Base-by-base conservation (phyloP, 2,329 filamentous ascomycete genomes). In the Botrytis deweyae region DNA sequence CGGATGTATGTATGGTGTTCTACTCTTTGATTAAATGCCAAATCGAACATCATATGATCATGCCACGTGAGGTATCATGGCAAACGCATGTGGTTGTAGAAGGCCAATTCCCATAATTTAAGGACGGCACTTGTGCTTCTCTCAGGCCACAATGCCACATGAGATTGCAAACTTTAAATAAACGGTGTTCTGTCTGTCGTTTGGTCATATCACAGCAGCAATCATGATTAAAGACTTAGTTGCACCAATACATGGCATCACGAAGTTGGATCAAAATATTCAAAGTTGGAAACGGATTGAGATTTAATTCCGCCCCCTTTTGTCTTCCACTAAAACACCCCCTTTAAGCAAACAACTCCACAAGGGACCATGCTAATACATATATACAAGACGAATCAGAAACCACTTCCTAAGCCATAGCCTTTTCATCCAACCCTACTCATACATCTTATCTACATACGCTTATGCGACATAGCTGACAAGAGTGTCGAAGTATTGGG, bases 331-430 rank as follows among this genome's bases (percentile, higher is more conserved):
- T n/a, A 18, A 29, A 64, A 22, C 40, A 5, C 49, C n/a, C n/a
- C 36, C 29, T 44, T 18, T 18, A 58, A 66, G 33, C 44, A 10
- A 36, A 36, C 12, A 22, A 38, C 38, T 66, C n/a, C 25, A 46
- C 14, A 38, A 49, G 29, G 33, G 52, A 2, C 9, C 18, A 52
- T 61, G 52, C 52, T 44, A 69, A 67, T 49, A 62, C 20, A 46
- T 69, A 69, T 72, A 29, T 72, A 72, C 52, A 69, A 72, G 49
- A 61, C 29, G 71, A 69, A 72, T 72, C 52, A 68, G 6, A 72
- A 69, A 38, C 38, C 40, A 25, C 36, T 52, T n/a, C 69, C 36
- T 25, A 14, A 33, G 38, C 36, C 38, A 58, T 20, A 58, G 5
- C 18, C 16, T 38, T 18, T 71, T 1, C 22, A 2, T 44, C 14